These are phyloP conservation scores for Fusarium sacchari DNA, from an alignment of 2,329 filamentous ascomycete species.

Conservation along the genomic window DNA sequence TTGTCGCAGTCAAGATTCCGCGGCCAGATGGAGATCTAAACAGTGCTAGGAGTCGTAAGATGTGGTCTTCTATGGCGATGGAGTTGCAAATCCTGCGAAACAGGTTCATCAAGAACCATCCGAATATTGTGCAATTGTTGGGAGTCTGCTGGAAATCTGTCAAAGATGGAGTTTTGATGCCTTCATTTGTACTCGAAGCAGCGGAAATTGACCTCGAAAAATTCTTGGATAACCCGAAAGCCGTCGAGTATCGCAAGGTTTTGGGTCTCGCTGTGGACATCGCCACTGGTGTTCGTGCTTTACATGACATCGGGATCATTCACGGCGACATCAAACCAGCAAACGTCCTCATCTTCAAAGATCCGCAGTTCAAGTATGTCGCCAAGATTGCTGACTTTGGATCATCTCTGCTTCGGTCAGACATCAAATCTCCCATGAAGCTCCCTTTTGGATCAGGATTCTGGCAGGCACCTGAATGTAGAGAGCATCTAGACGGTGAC, in stretches of 20 bases:
- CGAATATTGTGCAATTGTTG: rapidly evolving
- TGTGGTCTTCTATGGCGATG: background rate
- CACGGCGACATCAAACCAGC: background rate
- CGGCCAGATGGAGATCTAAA: background rate
- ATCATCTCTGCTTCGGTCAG: background rate
- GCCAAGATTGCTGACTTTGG: background rate
- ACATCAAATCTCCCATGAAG: background rate
- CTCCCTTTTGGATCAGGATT: background rate
- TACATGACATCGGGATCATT: background rate
- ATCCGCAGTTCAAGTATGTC: rapidly evolving
- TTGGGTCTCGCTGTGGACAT: background rate
- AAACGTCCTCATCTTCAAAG: background rate
- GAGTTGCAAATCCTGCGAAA: background rate
- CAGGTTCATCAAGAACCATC: background rate
- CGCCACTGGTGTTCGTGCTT: rapidly evolving
- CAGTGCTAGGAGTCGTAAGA: background rate
- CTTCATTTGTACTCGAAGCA: background rate
- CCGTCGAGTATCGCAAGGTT: background rate
- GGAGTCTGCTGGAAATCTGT: background rate
- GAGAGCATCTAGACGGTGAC: background rate
- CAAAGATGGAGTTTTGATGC: background rate
- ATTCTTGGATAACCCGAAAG: background rate
- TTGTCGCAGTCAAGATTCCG: background rate
- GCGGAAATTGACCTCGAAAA: background rate
- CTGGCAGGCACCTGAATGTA: background rate